phyloP scores from a whole-genome alignment of 2,329 filamentous ascomycete genomes.

The Monilinia aucupariae region DNA sequence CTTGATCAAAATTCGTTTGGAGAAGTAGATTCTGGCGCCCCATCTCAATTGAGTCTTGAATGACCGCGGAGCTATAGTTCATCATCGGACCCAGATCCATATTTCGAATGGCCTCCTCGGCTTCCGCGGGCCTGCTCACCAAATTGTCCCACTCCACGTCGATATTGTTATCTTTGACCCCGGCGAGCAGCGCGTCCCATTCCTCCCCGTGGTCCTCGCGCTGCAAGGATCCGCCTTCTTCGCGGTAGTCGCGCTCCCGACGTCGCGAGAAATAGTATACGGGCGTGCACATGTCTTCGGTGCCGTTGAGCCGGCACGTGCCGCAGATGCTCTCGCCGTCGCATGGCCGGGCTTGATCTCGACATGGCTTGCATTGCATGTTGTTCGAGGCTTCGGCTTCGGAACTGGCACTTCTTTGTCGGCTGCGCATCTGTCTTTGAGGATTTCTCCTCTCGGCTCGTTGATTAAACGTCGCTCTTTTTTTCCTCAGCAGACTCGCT shows the following conservation, averaged over 20 bases:
- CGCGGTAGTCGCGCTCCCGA: neutral
- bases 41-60: neutral
- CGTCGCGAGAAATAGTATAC: neutral
- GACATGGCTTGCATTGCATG: neutral
- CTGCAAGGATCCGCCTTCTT: neutral
- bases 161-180: neutral
- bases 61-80: neutral
- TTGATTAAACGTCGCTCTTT: neutral
- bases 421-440: too few species aligned
- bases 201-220: neutral
- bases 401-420: neutral
- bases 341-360: neutral
- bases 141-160: neutral
- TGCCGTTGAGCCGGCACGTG: neutral
- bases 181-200: neutral
- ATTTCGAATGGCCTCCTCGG: neutral
- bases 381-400: neutral
- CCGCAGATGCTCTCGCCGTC: conserved; percentile 1
- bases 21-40: neutral
- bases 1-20: neutral
- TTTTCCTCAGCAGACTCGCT: neutral
- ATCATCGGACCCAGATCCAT: conserved; percentile 6
- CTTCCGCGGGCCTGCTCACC: neutral
- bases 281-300: neutral
- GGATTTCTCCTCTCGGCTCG: neutral